Evolutionary conservation across 805 yeast species (phyloP).

Genomic region (Cyberlindnera samutprakarnensis): DNA sequence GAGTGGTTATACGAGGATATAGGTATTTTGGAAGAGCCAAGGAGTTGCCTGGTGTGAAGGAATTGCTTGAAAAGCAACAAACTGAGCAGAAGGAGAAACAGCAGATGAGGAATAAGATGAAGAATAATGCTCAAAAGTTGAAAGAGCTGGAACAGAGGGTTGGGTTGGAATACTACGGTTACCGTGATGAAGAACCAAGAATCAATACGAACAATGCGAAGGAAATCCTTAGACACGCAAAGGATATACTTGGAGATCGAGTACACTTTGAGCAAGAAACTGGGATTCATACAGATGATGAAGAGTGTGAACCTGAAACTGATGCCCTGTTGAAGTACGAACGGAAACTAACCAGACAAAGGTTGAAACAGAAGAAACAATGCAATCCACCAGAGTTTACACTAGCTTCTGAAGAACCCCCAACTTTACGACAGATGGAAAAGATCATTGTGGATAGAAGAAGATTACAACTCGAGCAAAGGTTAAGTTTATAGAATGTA

Average conservation of each 20-base stretch:
- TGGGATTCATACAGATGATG: no score
- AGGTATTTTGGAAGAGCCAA: slow-evolving; percentile 80
- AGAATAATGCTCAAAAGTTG: slow-evolving; percentile 16
- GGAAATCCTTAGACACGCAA: not conserved
- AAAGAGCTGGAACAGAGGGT: slow-evolving; percentile 22
- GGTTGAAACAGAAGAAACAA: not conserved
- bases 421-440: slow-evolving; percentile 7
- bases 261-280: not conserved
- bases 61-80: slow-evolving; percentile 31
- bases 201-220: not conserved
- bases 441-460: slow-evolving; percentile 13
- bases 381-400: not conserved
- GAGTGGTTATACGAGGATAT: slow-evolving; percentile 16
- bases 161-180: slow-evolving; percentile 37
- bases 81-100: slow-evolving; percentile 16
- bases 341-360: slow-evolving; percentile 4
- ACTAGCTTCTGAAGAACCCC: slow-evolving; percentile 6
- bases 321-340: slow-evolving; percentile 27
- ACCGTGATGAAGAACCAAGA: slow-evolving; percentile 19
- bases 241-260: slow-evolving; percentile 2
- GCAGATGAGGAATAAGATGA: slow-evolving; percentile 9
- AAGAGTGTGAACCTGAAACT: not conserved
- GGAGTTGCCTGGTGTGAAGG: slow-evolving; percentile 67
- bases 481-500: no score
- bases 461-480: no score